Percentiles rank a stretch among this genome's conserved stretches.
Evolutionary conservation across 805 yeast genomes (phyloP).

Genomic region (Nakazawaea siamensis): DNA sequence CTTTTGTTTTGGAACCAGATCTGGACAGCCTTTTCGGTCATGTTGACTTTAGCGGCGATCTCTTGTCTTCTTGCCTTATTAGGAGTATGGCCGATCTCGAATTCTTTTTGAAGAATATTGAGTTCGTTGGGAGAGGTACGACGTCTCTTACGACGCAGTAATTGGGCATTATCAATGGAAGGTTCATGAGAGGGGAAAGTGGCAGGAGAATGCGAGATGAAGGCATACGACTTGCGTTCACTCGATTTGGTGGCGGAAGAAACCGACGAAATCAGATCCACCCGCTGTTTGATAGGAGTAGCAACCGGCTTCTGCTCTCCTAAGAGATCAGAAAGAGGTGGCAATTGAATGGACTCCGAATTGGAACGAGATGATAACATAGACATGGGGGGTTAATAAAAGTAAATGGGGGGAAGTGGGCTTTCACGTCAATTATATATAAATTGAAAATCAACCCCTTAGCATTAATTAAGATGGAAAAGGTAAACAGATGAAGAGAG

Average conservation of each 20-base stretch:
- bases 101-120: slow-evolving; percentile 73
- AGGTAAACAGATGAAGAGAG: too few relatives aligned
- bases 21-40: slow-evolving; percentile 98
- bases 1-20: slow-evolving; percentile 97
- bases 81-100: slow-evolving; percentile 72
- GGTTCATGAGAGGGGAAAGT: slow-evolving; percentile 83
- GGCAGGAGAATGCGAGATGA: slow-evolving; percentile 87
- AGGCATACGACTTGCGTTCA: slow-evolving; percentile 52
- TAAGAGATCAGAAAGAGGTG: slow-evolving; percentile 1
- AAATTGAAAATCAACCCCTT: too few relatives aligned
- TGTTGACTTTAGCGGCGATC: slow-evolving; percentile 73
- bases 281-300: too few relatives aligned
- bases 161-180: slow-evolving; percentile 77
- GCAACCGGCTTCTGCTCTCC: background rate
- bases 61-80: slow-evolving; percentile 65
- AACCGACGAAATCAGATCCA: too few relatives aligned
- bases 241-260: background rate
- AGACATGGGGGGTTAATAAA: too few relatives aligned
- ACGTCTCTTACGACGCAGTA: slow-evolving; percentile 91
- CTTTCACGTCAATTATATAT: too few relatives aligned
- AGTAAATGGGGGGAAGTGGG: too few relatives aligned
- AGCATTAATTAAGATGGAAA: too few relatives aligned
- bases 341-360: background rate
- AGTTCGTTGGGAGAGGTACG: slow-evolving; percentile 89
- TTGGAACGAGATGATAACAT: too few relatives aligned